Base-by-base conservation (phyloP, 2,329 filamentous ascomycete species). In the Elsinoe necatrix region DNA sequence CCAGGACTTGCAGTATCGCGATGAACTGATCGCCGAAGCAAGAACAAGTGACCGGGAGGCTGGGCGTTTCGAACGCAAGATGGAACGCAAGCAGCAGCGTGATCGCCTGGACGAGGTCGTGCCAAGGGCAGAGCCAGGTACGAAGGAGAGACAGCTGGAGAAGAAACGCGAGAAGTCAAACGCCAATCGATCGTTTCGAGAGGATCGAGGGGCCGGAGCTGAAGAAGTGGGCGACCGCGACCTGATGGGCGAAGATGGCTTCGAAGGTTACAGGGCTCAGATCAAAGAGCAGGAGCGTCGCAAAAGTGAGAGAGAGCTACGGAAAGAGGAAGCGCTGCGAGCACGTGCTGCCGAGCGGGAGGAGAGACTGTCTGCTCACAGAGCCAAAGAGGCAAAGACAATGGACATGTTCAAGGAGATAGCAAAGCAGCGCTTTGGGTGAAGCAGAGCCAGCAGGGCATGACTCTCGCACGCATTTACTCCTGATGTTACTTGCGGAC, bases 221-320 rank as follows among this genome's bases (percentile, higher is more conserved):
- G 79, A 75, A 16, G 87, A 87, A 48, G 78, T 89, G 0, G 78
- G 79, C 0, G 91, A 95, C 11, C 75, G 75, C 14, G 87, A 95
- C 55, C 69, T 97, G 23, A 86, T 96, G 83, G 88, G 88, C 2
- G 84, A 80, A 1, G 84, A 80, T 43, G 81, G 79, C 0, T 80
- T 80, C 0, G 86, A 89, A 58, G 72, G 72, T 14, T 83, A 84
- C 61, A 91, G 86, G 74, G 78, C 77, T 64, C 74, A 80, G 67
- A 82, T 86, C 69, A 80, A 81, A 62, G 80, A 76, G 58, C 76
- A 82, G 64, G 81, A 89, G 72, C 75, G 80, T 63, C 85, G 85
- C 72, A 95, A 92, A 78, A 89, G 84, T 63, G 90, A 95, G 70
- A 72, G 91, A 54, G 89, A 96, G 76, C 73, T 93, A 14, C 73